Evolutionary conservation across 2,329 filamentous ascomycete species (phyloP).

Genomic region (Calonectria naviculata): DNA sequence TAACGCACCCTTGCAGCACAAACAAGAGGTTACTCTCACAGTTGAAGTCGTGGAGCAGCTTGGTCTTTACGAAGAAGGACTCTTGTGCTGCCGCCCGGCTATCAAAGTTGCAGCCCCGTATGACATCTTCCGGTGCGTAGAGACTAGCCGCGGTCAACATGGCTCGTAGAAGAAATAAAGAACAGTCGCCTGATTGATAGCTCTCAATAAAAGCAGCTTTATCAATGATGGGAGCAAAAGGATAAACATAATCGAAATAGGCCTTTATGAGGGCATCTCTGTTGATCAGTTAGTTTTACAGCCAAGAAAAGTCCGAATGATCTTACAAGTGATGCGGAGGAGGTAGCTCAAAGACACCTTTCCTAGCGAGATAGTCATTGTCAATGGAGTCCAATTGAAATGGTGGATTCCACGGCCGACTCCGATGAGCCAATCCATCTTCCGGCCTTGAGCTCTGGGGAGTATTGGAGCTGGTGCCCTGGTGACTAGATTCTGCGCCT

Average conservation of each 20-base stretch:
- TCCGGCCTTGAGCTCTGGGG: background rate
- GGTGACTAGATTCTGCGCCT: background rate
- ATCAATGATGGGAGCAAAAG: slow-evolving; percentile 22
- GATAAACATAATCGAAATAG: slow-evolving; percentile 28
- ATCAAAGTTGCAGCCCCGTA: slow-evolving; percentile 23
- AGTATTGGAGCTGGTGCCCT: background rate
- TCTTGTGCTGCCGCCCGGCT: slow-evolving; percentile 20
- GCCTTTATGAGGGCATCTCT: slow-evolving; percentile 24
- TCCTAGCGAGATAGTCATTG: slow-evolving; percentile 29
- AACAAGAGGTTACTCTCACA: slow-evolving; percentile 9
- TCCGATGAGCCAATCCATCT: slow-evolving; percentile 1
- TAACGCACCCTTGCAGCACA: slow-evolving; percentile 27
- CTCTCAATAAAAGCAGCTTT: slow-evolving; percentile 18
- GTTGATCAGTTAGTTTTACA: background rate
- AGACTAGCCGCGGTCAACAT: slow-evolving; percentile 1
- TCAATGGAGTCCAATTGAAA: slow-evolving; percentile 18
- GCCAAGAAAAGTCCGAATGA: background rate
- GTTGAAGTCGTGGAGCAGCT: slow-evolving; percentile 31
- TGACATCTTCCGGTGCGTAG: slow-evolving; percentile 9
- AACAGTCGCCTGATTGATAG: slow-evolving; percentile 20
- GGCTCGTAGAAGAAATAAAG: slow-evolving; percentile 22
- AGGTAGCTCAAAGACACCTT: slow-evolving; percentile 31
- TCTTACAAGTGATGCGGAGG: slow-evolving; percentile 12
- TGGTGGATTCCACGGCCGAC: slow-evolving; percentile 16
- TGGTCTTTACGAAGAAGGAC: slow-evolving; percentile 29